Conservation (phyloP, 257 asterid genomes). For the Petunia axillaris region DNA sequence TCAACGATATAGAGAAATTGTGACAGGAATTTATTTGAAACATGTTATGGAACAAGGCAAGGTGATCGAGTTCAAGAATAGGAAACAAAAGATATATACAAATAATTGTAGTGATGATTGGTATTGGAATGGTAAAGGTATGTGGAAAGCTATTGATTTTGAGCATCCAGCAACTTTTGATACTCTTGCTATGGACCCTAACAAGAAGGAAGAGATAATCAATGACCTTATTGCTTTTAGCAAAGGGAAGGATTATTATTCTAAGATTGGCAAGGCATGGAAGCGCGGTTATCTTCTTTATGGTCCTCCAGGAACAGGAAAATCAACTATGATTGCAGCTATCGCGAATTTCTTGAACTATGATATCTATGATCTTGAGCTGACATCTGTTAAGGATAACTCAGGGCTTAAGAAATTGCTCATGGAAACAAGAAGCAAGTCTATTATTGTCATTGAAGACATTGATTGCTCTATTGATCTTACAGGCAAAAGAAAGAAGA, state of each 20-base stretch:
- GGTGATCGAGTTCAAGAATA: not conserved
- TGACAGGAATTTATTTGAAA: not conserved
- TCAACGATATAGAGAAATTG: not conserved
- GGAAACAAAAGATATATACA: conserved; percentile 21
- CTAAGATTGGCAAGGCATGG: conserved; percentile 16
- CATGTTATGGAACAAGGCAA: conserved; percentile 13
- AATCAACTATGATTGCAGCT: conserved; percentile 24
- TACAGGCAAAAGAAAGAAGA: conserved; percentile 9
- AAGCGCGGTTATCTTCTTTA: conserved; percentile 24
- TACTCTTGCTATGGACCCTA: conserved; percentile 24
- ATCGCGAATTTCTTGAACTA: conserved; percentile 20
- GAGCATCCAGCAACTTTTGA: conserved; percentile 25
- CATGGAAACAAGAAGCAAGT: conserved; percentile 23
- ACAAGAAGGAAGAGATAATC: conserved; percentile 18
- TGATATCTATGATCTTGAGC: conserved; percentile 27
- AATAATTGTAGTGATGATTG: conserved; percentile 12
- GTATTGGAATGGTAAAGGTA: conserved; percentile 22
- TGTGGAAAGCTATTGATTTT: conserved; percentile 20
- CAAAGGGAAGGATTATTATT: conserved; percentile 19
- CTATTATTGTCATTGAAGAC: conserved; percentile 19
- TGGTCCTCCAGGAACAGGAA: conserved; percentile 27
- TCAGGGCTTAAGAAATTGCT: conserved; percentile 15
- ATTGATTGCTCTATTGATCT: conserved; percentile 16
- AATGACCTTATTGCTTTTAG: conserved; percentile 14
- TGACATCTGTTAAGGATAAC: conserved; percentile 21